Evolutionary conservation across 148 eudicot species (phyloP).

Genomic region (Mesembryanthemum crystallinum): DNA sequence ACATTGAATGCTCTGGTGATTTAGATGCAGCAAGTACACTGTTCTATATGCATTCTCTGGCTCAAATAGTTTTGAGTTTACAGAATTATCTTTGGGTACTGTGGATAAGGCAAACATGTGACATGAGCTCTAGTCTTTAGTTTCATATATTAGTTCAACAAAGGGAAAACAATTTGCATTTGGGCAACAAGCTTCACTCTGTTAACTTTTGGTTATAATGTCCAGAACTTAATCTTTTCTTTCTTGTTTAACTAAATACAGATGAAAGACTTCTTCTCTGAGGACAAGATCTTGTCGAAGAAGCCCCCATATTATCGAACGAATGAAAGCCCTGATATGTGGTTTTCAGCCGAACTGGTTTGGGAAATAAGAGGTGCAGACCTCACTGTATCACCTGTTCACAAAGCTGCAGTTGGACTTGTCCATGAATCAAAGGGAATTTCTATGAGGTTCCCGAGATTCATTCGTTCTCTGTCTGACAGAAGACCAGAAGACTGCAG

Average conservation of each 20-base stretch:
- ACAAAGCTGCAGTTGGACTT: slow-evolving; percentile 84
- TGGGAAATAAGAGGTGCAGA: slow-evolving; percentile 97
- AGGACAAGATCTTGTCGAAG: slow-evolving; percentile 59
- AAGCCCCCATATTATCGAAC: slow-evolving; percentile 83
- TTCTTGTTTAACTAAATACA: slow-evolving; percentile 27
- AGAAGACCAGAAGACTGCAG: slow-evolving; percentile 85
- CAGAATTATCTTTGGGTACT: not conserved
- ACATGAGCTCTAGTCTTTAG: not conserved
- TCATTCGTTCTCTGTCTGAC: slow-evolving; percentile 51
- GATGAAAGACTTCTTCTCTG: slow-evolving; percentile 88
- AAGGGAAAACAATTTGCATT: not conserved
- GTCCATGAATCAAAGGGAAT: slow-evolving; percentile 88
- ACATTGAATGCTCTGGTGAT: not conserved
- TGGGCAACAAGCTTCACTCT: not conserved
- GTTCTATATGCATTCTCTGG: not conserved
- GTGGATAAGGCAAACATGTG: not conserved
- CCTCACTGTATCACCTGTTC: slow-evolving; percentile 86
- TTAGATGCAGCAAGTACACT: not conserved
- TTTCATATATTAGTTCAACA: not conserved
- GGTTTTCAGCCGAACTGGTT: slow-evolving; percentile 84
- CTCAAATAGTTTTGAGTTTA: not conserved
- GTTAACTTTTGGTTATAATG: not conserved
- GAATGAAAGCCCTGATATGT: slow-evolving; percentile 72
- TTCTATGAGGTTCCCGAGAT: slow-evolving; percentile 88
- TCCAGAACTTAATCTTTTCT: not conserved